A percentile compares a stretch with the other conserved stretches of the same genome.
Evolutionary conservation across 495 filamentous ascomycete genomes (phyloP).

Genomic region (Letharia columbiana): DNA sequence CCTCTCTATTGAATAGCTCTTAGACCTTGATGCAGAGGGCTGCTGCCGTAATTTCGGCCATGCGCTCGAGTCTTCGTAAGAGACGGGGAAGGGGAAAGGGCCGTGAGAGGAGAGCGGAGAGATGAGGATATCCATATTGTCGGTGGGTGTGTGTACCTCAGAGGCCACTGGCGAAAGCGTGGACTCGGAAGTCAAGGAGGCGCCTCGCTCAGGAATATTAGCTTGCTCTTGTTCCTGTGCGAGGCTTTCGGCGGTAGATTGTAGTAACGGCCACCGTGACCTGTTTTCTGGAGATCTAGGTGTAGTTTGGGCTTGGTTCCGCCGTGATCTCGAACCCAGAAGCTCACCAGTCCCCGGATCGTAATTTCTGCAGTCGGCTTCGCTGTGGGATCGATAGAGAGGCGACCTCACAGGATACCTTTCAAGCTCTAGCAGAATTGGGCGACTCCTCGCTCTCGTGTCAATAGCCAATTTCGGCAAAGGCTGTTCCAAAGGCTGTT

Average conservation of each 20-base stretch:
- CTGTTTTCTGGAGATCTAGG: slow-evolving; percentile 25
- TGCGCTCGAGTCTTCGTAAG: slow-evolving; percentile 41
- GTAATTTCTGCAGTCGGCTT: slow-evolving; percentile 19
- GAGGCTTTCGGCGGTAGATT: slow-evolving; percentile 29
- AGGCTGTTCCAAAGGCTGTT: slow-evolving; percentile 35
- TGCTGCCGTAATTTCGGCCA: slow-evolving; percentile 39
- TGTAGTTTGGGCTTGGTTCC: slow-evolving; percentile 23
- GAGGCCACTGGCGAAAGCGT: slow-evolving; percentile 46
- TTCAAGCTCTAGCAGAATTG: slow-evolving; percentile 12
- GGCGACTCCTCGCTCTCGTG: slow-evolving; percentile 10
- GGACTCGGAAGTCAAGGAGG: slow-evolving; percentile 53
- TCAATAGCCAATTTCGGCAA: slow-evolving; percentile 28
- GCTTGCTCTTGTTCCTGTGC: slow-evolving; percentile 29
- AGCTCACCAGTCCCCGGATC: slow-evolving; percentile 15
- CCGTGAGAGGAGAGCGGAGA: slow-evolving; percentile 44
- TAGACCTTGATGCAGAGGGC: slow-evolving; percentile 38
- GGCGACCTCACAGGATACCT: slow-evolving; percentile 10
- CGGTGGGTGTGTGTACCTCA: slow-evolving; percentile 46
- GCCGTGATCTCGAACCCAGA: background rate
- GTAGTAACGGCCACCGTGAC: slow-evolving; percentile 36
- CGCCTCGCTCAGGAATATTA: slow-evolving; percentile 36
- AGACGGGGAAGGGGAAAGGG: slow-evolving; percentile 36
- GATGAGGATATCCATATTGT: slow-evolving; percentile 40
- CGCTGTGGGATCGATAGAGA: slow-evolving; percentile 19
- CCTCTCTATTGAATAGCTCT: slow-evolving; percentile 37